These are phyloP conservation scores for Mycena vulgaris DNA, from an alignment of 768 basidiomycete species.

Conservation along the genomic window DNA sequence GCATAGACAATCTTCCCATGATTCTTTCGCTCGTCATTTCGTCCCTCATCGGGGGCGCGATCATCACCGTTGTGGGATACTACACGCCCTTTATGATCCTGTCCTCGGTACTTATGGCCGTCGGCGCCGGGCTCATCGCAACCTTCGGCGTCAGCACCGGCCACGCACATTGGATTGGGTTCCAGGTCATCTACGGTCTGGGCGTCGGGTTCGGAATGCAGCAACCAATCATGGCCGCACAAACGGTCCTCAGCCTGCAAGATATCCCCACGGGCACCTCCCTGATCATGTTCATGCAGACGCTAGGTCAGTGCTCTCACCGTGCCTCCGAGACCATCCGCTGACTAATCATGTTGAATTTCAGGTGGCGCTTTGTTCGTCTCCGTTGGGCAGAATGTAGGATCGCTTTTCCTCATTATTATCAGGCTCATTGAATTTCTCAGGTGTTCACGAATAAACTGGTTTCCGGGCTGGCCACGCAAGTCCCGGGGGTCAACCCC, in stretches of 20 bases:
- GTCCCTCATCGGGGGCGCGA: constrained; percentile 56
- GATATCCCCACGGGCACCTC: constrained; percentile 41
- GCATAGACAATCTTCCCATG: constrained; percentile 50
- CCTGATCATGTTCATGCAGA: constrained; percentile 41
- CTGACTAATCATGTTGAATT: neutral
- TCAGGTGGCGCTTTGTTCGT: constrained; percentile 40
- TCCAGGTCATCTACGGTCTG: constrained; percentile 45
- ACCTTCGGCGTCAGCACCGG: constrained; percentile 43
- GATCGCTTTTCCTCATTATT: too few relatives aligned
- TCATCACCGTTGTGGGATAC: constrained; percentile 50
- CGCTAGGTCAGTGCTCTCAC: constrained; percentile 20
- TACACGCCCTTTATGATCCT: constrained; percentile 52
- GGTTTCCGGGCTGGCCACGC: neutral
- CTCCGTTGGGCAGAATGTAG: constrained; percentile 40
- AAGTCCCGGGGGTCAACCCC: constrained; percentile 24
- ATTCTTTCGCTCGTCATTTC: constrained; percentile 56
- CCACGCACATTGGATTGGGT: constrained; percentile 41
- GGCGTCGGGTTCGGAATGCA: constrained; percentile 50
- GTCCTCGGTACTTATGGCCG: constrained; percentile 49
- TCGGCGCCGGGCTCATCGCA: constrained; percentile 57
- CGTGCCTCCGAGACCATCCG: neutral
- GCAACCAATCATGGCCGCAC: constrained; percentile 39
- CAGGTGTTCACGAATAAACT: constrained; percentile 39
- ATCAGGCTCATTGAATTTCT: too few relatives aligned
- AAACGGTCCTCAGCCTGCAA: constrained; percentile 37